A percentile compares a stretch with the other conserved stretches of the same genome.
Evolutionary conservation across 1,284 basidiomycete genomes (phyloP).

Genomic region (Thecaphora frezii): DNA sequence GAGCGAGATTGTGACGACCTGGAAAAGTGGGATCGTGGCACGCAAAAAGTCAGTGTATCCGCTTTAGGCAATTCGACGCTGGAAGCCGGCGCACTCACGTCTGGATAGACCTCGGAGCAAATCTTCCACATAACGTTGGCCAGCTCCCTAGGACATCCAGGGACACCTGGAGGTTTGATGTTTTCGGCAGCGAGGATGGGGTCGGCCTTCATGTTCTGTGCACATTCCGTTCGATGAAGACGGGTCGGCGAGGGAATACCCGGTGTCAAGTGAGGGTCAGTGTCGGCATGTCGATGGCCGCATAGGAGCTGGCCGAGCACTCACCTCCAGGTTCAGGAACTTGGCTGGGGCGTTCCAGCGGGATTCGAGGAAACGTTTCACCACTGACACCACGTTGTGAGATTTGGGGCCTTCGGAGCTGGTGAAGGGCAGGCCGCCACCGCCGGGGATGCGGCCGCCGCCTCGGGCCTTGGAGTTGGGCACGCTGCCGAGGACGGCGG

Average conservation of each 20-base stretch:
- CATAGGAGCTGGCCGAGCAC: background rate
- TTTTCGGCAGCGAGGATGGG: constrained; percentile 70
- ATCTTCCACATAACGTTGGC: constrained; percentile 82
- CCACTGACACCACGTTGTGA: constrained; percentile 32
- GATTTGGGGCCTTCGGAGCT: constrained; percentile 33
- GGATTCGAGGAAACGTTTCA: constrained; percentile 45
- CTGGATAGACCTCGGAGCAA: constrained; percentile 73
- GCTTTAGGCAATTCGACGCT: background rate
- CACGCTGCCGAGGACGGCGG: constrained; percentile 28
- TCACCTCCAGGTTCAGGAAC: constrained; percentile 71
- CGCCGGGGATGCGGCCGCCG: constrained; percentile 36
- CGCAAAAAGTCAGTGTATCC: constrained; percentile 52
- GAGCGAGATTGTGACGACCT: constrained; percentile 42
- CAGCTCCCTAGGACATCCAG: constrained; percentile 67
- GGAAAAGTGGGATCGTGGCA: constrained; percentile 60
- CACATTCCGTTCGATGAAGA: background rate
- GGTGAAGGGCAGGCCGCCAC: constrained; percentile 26
- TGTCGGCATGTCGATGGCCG: too few species aligned
- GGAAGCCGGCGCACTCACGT: constrained; percentile 62
- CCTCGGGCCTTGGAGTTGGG: constrained; percentile 30
- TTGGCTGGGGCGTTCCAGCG: constrained; percentile 59
- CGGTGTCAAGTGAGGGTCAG: background rate
- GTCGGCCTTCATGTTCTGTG: constrained; percentile 70
- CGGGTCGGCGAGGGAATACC: background rate
- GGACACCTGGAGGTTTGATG: constrained; percentile 70